These are phyloP conservation scores for Myxozyma vanderwaltii DNA, from an alignment of 805 yeast species.

Conservation along the genomic window DNA sequence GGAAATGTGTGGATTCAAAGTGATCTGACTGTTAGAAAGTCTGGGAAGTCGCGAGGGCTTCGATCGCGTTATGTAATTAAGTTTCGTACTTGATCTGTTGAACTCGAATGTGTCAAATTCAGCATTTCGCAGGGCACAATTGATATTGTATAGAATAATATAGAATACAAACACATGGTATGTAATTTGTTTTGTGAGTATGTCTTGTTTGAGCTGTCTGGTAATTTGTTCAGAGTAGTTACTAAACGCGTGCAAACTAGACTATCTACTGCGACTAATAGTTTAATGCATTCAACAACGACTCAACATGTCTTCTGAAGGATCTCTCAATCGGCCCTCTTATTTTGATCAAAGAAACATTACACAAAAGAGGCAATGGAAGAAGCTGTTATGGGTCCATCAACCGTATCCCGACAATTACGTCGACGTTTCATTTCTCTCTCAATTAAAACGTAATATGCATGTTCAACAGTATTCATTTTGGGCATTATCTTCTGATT, in stretches of 20 bases:
- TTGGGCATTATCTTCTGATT: slow-evolving; percentile 66
- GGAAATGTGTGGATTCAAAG: neutral
- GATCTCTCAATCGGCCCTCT: neutral
- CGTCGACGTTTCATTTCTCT: slow-evolving; percentile 78
- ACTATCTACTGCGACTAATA: neutral
- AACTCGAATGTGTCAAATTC: too few species aligned
- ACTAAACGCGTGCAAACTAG: neutral
- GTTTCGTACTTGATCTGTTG: too few species aligned
- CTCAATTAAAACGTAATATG: slow-evolving; percentile 74
- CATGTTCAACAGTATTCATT: slow-evolving; percentile 70
- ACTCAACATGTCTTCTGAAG: neutral
- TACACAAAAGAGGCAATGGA: slow-evolving; percentile 56
- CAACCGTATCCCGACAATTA: slow-evolving; percentile 92
- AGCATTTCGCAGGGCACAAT: too few species aligned
- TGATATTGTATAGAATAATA: neutral
- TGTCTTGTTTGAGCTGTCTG: neutral
- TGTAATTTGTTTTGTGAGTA: too few species aligned
- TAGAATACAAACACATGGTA: neutral
- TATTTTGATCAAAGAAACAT: neutral
- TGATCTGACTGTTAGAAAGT: slow-evolving; percentile 9
- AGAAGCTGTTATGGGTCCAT: slow-evolving; percentile 77
- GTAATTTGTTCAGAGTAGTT: neutral
- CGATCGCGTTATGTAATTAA: neutral
- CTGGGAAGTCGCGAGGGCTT: slow-evolving; percentile 14
- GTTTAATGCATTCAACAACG: too few species aligned